Base-by-base conservation (phyloP, 2,329 filamentous ascomycete genomes). In the Cercospora janseana region DNA sequence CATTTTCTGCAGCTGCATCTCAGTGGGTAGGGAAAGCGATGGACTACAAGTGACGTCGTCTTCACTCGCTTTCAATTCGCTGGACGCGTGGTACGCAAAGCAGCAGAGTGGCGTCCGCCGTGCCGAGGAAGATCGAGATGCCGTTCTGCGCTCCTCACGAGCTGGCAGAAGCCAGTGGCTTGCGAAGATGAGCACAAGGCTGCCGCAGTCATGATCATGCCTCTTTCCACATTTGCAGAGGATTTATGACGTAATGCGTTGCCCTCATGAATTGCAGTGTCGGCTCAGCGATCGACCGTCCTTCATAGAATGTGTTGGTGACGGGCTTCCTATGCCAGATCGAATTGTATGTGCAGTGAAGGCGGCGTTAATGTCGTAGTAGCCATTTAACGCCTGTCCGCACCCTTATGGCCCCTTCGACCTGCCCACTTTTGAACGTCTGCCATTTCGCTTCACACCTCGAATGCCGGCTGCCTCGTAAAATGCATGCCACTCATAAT, bases 401-500 rank as follows among this genome's bases (percentile, higher is more conserved):
- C 35, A 32, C 15, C 26, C n/a, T n/a, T n/a, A 18, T 31, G 26
- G 26, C 41, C 18, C 32, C 12, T 29, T 29, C 12, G 21, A 3
- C 12, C 10, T 27, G 23, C 20, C 16, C 28, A 26, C 7, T 4
- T 28, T 18, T 7, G 41, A 21, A 18, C 15, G 18, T 10, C 41
- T 21, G 10, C 27, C 41, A 32, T 23, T 13, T 13, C 7, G 7
- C 18, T 31, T 16, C 27, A 23, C 15, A 23, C 16, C 7, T 3
- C 31, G 26, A 27, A 20, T 16, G 9, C 6, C 20, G 16, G 21
- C 15, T 31, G 13, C 20, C 32, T 28, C 24, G 18, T 26, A 29
- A 21, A 38, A 26, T 49, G 46, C 18, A 38, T 32, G 23, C 45
- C 32, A 27, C 15, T 50, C 40, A 10, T 50, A 28, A 21, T 37